Percentiles rank a stretch among this genome's conserved stretches.
phyloP scores from a whole-genome alignment of 495 filamentous ascomycete genomes.

The Platismatia glauca region DNA sequence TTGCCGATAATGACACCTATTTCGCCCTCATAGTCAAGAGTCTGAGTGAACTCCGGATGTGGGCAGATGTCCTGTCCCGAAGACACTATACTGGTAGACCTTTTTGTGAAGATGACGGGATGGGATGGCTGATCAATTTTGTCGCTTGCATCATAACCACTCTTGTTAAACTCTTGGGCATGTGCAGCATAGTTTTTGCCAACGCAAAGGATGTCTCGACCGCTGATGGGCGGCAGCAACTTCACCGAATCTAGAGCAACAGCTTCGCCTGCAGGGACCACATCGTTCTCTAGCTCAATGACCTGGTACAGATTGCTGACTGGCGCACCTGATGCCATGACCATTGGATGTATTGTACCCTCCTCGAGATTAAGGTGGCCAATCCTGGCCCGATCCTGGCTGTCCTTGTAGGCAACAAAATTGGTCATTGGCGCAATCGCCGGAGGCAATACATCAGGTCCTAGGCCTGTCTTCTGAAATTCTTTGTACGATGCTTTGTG shows the following conservation, averaged over 20 bases:
- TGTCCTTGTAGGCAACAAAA: too few species aligned
- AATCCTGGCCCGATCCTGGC: too few species aligned
- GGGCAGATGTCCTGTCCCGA: not conserved
- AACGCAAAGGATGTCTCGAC: not conserved
- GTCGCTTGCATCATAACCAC: not conserved
- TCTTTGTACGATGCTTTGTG: not conserved
- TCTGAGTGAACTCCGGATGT: not conserved
- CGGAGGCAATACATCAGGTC: too few species aligned
- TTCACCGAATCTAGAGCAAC: not conserved
- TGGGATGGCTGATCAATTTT: not conserved
- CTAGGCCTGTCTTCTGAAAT: too few species aligned
- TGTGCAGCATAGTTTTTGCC: not conserved
- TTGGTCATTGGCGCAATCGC: too few species aligned
- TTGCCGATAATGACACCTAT: not conserved
- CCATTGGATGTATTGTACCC: too few species aligned
- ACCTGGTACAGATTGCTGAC: too few species aligned
- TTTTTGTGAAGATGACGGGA: not conserved
- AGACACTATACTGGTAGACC: not conserved
- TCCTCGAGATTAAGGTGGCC: too few species aligned
- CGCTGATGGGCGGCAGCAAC: not conserved
- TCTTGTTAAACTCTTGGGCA: not conserved
- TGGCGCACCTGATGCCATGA: too few species aligned
- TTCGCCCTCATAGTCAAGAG: not conserved
- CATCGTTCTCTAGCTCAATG: too few species aligned
- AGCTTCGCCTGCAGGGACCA: too few species aligned